Percentiles rank a stretch among this genome's conserved stretches.
Evolutionary conservation across 2,329 filamentous ascomycete genomes (phyloP).

Genomic region (Verticillium dahliae): DNA sequence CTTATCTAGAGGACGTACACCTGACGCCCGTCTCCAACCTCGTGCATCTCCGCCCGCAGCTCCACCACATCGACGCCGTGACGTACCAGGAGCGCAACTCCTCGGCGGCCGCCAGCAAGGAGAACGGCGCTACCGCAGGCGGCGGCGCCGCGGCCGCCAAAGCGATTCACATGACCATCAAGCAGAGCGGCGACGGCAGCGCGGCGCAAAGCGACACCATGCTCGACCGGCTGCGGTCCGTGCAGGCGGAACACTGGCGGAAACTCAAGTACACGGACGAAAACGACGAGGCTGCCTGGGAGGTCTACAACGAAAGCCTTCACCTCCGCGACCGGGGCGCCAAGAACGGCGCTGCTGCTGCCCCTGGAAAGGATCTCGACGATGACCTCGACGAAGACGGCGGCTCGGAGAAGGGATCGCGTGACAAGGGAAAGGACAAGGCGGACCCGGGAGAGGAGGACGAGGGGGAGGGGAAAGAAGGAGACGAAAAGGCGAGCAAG

Average conservation of each 20-base stretch:
- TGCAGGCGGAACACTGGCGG: constrained; percentile 79
- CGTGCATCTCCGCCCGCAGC: constrained; percentile 83
- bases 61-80: constrained; percentile 85
- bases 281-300: constrained; percentile 69
- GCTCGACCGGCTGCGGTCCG: constrained; percentile 65
- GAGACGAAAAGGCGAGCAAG: constrained; percentile 2
- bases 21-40: constrained; percentile 77
- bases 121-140: constrained; percentile 24
- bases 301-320: constrained; percentile 67
- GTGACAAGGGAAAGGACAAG: constrained; percentile 14
- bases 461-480: constrained; percentile 1
- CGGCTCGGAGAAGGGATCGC: background rate
- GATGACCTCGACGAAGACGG: constrained; percentile 9
- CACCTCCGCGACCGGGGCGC: constrained; percentile 35
- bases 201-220: constrained; percentile 63
- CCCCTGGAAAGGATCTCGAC: constrained; percentile 9
- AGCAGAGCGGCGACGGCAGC: constrained; percentile 64
- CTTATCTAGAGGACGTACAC: constrained; percentile 65
- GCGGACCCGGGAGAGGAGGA: constrained; percentile 19
- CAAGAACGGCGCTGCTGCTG: constrained; percentile 5
- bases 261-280: constrained; percentile 76
- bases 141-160: constrained; percentile 43
- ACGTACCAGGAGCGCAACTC: constrained; percentile 61
- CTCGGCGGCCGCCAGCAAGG: constrained; percentile 29
- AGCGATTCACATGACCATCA: constrained; percentile 82